Base-by-base conservation (phyloP, 2,329 filamentous ascomycete species). In the Rhynchosporium agropyri region DNA sequence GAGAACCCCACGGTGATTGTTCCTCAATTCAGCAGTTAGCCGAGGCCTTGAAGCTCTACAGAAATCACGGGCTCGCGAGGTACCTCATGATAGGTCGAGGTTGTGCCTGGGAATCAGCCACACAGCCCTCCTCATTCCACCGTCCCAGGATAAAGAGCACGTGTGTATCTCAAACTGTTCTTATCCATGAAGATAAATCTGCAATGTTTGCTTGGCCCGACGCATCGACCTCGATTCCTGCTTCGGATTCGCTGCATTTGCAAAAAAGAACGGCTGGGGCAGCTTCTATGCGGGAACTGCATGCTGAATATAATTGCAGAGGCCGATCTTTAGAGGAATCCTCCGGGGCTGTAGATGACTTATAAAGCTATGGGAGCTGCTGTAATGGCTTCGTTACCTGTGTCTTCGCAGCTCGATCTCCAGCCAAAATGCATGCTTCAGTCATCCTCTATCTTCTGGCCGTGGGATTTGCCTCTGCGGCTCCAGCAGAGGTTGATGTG, bases 11-110 rank as follows among this genome's bases (percentile, higher is more conserved):
- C 33, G 2, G 33, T 36, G 1, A 36, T 36, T 40, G 31, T 26
- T 28, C 3, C 33, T 38, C n/a, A 12, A 20, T 20, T 33, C 4
- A 53, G 50, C 50, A 53, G 50, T 8, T 40, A 40, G 33, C 50
- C 50, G 50, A 53, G 33, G 50, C 33, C 31, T 33, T 33, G 31
- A 53, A 40, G n/a, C 36, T 53, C 20, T n/a, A 12, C 10, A 46
- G 40, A 45, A 20, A 46, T n/a, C 54, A 57, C 54, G 54, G 54
- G 54, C 20, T 46, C 12, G 54, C 54, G 42, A 40, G 40, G 42
- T 57, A 45, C 38, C 26, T 45, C 54, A 43, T 57, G 54, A 57
- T 57, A 57, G 54, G 54, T 45, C 40, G 13, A 40, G 40, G 54
- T 40, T 57, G 9, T 31, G 26, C 12, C 38, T 56, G 20, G 13